Evolutionary conservation across 192 early-diverging fungal species (phyloP).

Genomic region (Dispira simplex): DNA sequence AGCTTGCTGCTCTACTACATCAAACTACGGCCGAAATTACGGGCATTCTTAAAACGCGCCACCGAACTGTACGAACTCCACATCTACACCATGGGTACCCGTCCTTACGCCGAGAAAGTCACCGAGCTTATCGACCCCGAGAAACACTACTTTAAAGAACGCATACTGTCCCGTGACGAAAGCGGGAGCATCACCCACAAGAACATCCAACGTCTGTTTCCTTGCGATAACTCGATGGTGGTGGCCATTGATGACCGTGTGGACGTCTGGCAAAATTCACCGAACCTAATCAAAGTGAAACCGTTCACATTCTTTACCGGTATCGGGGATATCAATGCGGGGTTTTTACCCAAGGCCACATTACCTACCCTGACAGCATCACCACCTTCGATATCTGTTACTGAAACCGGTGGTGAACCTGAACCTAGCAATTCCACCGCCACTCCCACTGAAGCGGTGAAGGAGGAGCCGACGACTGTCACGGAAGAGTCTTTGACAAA

Average conservation of each 20-base stretch:
- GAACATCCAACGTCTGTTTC: conserved; percentile 73
- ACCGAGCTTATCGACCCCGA: conserved; percentile 78
- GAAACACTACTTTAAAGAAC: conserved; percentile 56
- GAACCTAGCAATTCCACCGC: conserved; percentile 15
- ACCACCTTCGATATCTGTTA: conserved; percentile 3
- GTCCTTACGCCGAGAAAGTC: conserved; percentile 81
- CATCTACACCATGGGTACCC: conserved; percentile 98
- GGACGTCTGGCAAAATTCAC: conserved; percentile 88
- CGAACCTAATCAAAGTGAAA: conserved; percentile 73
- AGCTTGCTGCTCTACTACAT: conserved; percentile 56
- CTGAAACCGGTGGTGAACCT: not conserved
- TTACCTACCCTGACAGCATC: conserved; percentile 11
- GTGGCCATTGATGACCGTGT: conserved; percentile 89
- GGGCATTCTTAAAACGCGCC: conserved; percentile 56
- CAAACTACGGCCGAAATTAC: conserved; percentile 75
- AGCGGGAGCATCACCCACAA: conserved; percentile 72
- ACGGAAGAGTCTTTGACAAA: conserved; percentile 14
- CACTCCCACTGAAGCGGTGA: conserved; percentile 11
- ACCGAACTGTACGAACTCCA: conserved; percentile 78
- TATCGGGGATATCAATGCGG: conserved; percentile 92
- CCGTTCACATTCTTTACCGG: conserved; percentile 92
- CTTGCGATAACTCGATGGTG: conserved; percentile 91
- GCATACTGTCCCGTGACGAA: conserved; percentile 89
- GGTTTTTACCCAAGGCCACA: conserved; percentile 29
- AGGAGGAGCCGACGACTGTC: conserved; percentile 3